Conservation (phyloP, 179 eudicot species). For the Beta macrorhiza region DNA sequence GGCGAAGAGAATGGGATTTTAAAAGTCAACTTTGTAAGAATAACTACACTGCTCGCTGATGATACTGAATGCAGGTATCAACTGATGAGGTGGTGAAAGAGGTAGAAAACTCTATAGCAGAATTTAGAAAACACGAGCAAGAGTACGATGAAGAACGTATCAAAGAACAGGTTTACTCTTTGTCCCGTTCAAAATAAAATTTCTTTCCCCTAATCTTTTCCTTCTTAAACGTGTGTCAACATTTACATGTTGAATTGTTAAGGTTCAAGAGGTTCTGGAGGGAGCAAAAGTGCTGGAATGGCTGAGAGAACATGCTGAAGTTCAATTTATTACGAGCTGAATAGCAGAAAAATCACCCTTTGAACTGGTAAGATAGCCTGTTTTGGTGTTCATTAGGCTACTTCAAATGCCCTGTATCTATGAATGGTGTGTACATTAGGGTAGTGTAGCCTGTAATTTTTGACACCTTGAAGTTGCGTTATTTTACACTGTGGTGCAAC, state of each 20-base stretch:
- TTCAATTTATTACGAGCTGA: slow-evolving; percentile 46
- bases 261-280: slow-evolving; percentile 89
- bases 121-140: slow-evolving; percentile 70
- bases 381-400: slow-evolving; percentile 2
- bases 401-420: background rate
- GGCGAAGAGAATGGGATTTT: too few relatives aligned
- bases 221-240: background rate
- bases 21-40: background rate
- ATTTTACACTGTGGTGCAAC: background rate
- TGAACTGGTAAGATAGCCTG: background rate
- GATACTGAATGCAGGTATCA: slow-evolving; percentile 51
- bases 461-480: background rate
- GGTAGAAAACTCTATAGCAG: slow-evolving; percentile 78
- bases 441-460: slow-evolving; percentile 2
- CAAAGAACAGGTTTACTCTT: slow-evolving; percentile 60
- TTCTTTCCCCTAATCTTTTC: background rate
- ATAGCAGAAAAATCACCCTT: background rate
- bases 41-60: background rate
- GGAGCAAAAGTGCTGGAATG: slow-evolving; percentile 99
- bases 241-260: background rate
- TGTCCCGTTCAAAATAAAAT: background rate
- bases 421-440: background rate
- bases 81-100: slow-evolving; percentile 82
- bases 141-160: slow-evolving; percentile 85
- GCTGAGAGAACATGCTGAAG: slow-evolving; percentile 71